Evolutionary conservation across 805 yeast genomes (phyloP), one percentile per base, ranked within the genome.

Genomic region (Starmerella potacharoeniae): DNA sequence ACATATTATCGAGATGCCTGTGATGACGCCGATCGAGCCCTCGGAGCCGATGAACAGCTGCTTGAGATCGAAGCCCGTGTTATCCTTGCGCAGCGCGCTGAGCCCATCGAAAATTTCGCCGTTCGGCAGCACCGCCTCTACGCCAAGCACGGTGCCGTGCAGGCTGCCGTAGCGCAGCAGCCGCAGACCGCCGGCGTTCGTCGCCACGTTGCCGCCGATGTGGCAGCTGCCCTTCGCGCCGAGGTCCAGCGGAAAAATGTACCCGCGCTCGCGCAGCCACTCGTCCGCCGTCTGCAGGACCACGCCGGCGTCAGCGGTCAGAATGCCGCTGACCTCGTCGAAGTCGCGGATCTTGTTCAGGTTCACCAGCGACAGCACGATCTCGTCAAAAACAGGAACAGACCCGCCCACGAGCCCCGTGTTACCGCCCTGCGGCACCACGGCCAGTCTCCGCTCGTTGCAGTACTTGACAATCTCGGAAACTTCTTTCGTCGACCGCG

Each of bases 151-250:
- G 28, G 87, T 73, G 5, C 97, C 97, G 66, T 90, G 97, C 62
- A 90, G 76, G 6, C 95, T 86, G 2, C 97, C 97, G 68, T 88
- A 90, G 61, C 95, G 79, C 59, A 90, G 72, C 56, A 90, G 73
- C 64, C 97, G 76, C 64, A 89, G 76, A 1, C 97, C 97, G 65
- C 97, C 97, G 6, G 97, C 97, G 67, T 90, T 90, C n/a, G 96
- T 88, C 11, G 96, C 95, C 49, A 87, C 91, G 53, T 83, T 85
- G 62, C 97, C 97, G 62, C 97, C 97, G 57, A 90, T 83, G 62
- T 86, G 95, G 69, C 97, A 90, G 6, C 96, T 87, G 28, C 97
- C 97, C 71, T 90, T 90, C 31, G 97, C 96, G 55, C 97, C 97
- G 58, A 90, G 73, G 66, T 90, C 97, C 48, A 90, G 74, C 16